phyloP scores from a whole-genome alignment of 169 alveolate species.

The Cryptosporidium muris region DNA sequence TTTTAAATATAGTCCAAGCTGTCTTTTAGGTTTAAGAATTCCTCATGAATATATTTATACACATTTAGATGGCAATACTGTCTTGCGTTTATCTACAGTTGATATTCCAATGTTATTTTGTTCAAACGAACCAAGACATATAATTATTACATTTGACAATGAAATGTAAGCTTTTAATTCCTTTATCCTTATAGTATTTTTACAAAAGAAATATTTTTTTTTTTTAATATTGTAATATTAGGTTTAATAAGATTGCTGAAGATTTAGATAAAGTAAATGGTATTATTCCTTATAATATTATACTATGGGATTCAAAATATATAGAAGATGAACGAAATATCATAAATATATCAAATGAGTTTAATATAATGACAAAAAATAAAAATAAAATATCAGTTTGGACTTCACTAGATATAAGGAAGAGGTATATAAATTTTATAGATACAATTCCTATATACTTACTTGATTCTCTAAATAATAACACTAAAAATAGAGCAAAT shows the following conservation, averaged over 20 bases:
- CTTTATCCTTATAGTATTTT: too few relatives aligned
- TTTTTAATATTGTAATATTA: not conserved
- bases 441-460: too few relatives aligned
- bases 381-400: not conserved
- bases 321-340: too few relatives aligned
- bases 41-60: constrained; percentile 15
- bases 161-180: not conserved
- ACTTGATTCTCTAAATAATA: too few relatives aligned
- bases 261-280: not conserved
- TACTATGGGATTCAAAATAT: too few relatives aligned
- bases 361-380: too few relatives aligned
- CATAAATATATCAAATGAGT: too few relatives aligned
- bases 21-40: constrained; percentile 1
- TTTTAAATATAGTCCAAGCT: not conserved
- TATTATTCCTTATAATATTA: too few relatives aligned
- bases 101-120: constrained; percentile 9
- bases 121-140: not conserved
- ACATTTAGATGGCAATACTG: not conserved
- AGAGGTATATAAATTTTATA: not conserved
- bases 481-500: not conserved
- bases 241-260: not conserved
- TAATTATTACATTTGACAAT: not conserved
- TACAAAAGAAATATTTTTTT: not conserved
- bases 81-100: not conserved
- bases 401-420: not conserved